Base-by-base conservation (phyloP, 164 flowering plant species). In the Vitis cinerea region DNA sequence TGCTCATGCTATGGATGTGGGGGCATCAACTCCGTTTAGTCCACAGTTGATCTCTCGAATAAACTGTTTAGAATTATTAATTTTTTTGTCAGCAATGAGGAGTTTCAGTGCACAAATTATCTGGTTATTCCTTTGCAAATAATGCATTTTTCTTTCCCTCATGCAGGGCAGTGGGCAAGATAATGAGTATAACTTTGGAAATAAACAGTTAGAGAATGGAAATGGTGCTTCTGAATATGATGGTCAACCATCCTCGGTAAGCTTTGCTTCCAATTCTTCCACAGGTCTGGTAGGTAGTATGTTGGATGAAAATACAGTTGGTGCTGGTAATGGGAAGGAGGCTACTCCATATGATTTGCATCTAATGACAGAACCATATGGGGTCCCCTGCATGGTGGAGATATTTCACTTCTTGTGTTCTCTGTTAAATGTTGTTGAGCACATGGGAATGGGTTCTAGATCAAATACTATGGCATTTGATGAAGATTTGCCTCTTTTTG, bases 401-500 rank as follows among this genome's bases (percentile, higher is more conserved):
- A 88, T 85, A 67, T 86, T 88, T 68, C 84, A 85, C 65, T 86
- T 88, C 64, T 64, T 88, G 19, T 88, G 90, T 52, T 83, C 90
- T 17, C 71, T 86, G 55, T 68, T 88, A 57, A 85, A 85, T 79
- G 82, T 74, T 31, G 74, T 76, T 74, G 88, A 86, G 73, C 67
- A 77, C 47, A 72, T 70, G 60, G 88, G 72, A 69, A 68, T 76
- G 58, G 84, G 82, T 63, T 78, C 82, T 11, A 72, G 80, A 71
- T 82, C 88, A 13, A 82, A 85, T 69, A 78, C 86, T 31, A 69
- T 86, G 64, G 83, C 90, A 59, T 84, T 81, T 75, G 87, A 88
- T 75, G 92, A 88, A 77, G 90, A 88, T 79, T 84, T 85, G 7
- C 90, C 90, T n/a, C 80, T 86, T 15, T 88, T 88, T 78, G 87